A percentile compares a stretch with the other conserved stretches of the same genome.
Conservation (phyloP, 2,329 filamentous ascomycete species). For the Clarireedia paspali region DNA sequence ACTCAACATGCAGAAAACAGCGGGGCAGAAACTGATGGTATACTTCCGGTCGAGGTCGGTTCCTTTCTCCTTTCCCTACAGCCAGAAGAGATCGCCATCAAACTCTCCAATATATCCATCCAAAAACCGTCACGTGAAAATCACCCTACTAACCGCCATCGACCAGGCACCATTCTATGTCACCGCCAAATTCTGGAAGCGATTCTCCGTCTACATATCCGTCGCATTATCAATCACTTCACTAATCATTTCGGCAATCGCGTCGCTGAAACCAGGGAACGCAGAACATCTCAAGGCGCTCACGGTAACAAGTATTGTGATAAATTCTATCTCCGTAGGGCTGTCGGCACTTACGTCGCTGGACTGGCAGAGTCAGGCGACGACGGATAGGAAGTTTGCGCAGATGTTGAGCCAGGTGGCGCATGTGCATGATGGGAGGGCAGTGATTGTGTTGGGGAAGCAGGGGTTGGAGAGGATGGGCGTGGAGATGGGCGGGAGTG, state of each 20-base stretch:
- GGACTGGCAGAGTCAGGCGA: constrained; percentile 20
- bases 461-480: not conserved
- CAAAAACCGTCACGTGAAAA: not conserved
- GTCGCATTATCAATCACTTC: constrained; percentile 15
- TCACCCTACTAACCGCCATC: not conserved
- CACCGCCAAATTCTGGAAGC: constrained; percentile 23
- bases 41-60: too few species aligned
- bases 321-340: constrained; percentile 18
- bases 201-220: constrained; percentile 18
- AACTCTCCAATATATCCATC: not conserved
- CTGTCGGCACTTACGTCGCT: constrained; percentile 21
- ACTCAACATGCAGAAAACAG: too few species aligned
- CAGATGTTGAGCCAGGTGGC: constrained; percentile 15
- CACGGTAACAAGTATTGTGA: constrained; percentile 17
- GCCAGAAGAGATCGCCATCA: not conserved
- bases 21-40: too few species aligned
- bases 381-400: constrained; percentile 20
- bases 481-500: not conserved
- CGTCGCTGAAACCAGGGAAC: constrained; percentile 9
- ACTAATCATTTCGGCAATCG: constrained; percentile 16
- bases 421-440: constrained; percentile 17
- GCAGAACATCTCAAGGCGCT: constrained; percentile 13
- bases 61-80: not conserved
- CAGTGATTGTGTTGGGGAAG: constrained; percentile 13
- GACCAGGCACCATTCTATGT: constrained; percentile 13